Base-by-base conservation (phyloP, 306 rosid genomes). In the Cucumis sativus region DNA sequence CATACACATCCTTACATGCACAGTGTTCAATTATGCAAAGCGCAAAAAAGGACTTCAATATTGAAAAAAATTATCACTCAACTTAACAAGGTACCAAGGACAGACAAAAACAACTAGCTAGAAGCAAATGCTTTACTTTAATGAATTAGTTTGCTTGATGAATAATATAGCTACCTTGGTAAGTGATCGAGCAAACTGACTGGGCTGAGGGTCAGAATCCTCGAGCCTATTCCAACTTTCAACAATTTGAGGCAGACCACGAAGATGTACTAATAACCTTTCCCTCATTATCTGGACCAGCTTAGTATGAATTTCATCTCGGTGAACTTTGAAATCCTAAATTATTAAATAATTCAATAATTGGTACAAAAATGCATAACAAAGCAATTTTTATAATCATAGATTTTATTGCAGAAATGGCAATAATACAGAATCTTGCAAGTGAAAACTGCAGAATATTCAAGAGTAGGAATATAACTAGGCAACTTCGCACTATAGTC, bases 281-380 rank as follows among this genome's bases (percentile, higher is more conserved):
- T 96, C 99, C 75, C 98, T 90, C 99, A 96, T 96, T 85, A 96
- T 96, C 87, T 96, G 99, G 88, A 96, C 98, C 80, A 96, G 88
- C 81, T 96, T 92, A 47, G 94, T 82, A 82, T 96, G 99, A 86
- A 96, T 96, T 88, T 96, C 99, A 85, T 96, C 98, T 82, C 97
- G 83, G 79, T 96, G 99, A 67, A 96, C 91, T 85, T 91, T 96
- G 83, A 88, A 96, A 86, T 96, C 99, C 96, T 93, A 91, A 57
- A 85, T 80, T 20, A 33, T 45, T 77, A 39, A 51, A 56, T 52
- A 73, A 73, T 73, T 73, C 47, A 73, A 54, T 73, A 54, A 52
- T 30, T 51, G 77, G 25, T 28, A 21, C 18, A 52, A 33, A 54
- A 33, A 54, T 52, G 18, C 25, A 18, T 73, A 52, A 12, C 25